Percentiles rank a stretch among this genome's conserved stretches.
These are phyloP conservation scores for Moesziomyces antarcticus DNA, from an alignment of 1,284 basidiomycete genomes.

Conservation along the genomic window DNA sequence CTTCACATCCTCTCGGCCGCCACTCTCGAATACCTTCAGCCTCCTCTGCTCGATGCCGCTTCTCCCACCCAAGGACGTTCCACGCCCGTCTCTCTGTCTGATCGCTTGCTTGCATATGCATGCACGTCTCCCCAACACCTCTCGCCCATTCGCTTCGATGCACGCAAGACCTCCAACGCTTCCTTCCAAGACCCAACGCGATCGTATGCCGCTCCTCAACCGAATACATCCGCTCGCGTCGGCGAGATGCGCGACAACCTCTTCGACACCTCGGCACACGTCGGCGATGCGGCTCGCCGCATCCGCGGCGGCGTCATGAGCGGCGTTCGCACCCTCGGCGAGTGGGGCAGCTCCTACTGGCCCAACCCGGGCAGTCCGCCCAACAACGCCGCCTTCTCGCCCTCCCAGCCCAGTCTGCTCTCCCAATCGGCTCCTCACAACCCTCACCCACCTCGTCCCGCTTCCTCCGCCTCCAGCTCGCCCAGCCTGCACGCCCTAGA, in stretches of 20 bases:
- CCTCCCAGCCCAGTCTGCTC: slow-evolving; percentile 24
- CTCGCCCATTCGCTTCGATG: slow-evolving; percentile 23
- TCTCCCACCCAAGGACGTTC: slow-evolving; percentile 8
- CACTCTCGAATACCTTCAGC: slow-evolving; percentile 19
- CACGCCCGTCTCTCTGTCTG: slow-evolving; percentile 29
- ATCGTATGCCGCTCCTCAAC: slow-evolving; percentile 1
- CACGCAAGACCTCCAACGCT: slow-evolving; percentile 13
- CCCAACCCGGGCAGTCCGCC: slow-evolving; percentile 28
- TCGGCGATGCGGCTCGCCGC: slow-evolving; percentile 46
- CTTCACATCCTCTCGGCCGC: slow-evolving; percentile 36
- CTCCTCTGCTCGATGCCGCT: slow-evolving; percentile 19
- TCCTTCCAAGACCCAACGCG: slow-evolving; percentile 16
- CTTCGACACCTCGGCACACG: slow-evolving; percentile 42
- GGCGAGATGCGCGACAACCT: slow-evolving; percentile 47
- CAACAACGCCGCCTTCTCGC: slow-evolving; percentile 4
- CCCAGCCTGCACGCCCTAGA: slow-evolving; percentile 32
- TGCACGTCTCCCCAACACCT: slow-evolving; percentile 5
- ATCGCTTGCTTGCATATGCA: slow-evolving; percentile 35
- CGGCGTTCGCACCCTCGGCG: slow-evolving; percentile 42
- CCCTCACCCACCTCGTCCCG: slow-evolving; percentile 9
- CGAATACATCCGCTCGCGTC: slow-evolving; percentile 16
- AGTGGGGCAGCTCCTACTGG: slow-evolving; percentile 48
- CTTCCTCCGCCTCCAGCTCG: slow-evolving; percentile 39
- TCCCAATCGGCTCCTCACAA: slow-evolving; percentile 42
- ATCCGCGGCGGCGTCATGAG: slow-evolving; percentile 45